Conservation (phyloP, 2,329 filamentous ascomycete species). For the Diaporthe humulicola region DNA sequence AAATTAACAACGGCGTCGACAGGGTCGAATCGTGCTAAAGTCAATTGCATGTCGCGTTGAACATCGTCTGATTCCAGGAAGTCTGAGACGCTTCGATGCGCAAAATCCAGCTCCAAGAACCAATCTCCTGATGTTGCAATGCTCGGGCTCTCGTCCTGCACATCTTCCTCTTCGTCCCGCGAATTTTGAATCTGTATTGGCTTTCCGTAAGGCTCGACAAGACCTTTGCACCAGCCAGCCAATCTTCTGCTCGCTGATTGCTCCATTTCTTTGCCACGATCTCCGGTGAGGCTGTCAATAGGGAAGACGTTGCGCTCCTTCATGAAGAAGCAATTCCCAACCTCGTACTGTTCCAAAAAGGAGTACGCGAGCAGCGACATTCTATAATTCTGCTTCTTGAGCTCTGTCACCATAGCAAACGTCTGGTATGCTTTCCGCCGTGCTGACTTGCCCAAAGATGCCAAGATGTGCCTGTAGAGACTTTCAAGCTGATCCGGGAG, state of each 20-base stretch:
- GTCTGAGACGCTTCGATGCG: conserved; percentile 2
- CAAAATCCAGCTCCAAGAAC: conserved; percentile 5
- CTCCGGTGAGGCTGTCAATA: background rate
- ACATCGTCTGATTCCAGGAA: background rate
- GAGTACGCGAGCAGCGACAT: conserved; percentile 27
- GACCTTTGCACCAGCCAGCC: conserved; percentile 24
- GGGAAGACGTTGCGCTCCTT: background rate
- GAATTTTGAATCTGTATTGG: background rate
- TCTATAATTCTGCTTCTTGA: conserved; percentile 6
- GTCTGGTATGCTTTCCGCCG: conserved; percentile 18
- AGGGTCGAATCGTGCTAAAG: background rate
- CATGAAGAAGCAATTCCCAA: background rate
- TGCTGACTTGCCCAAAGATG: background rate
- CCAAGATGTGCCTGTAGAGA: conserved; percentile 9
- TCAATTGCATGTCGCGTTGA: background rate
- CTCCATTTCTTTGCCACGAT: background rate
- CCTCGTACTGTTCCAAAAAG: conserved; percentile 10
- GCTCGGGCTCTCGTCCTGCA: no score
- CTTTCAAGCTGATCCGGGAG: conserved; percentile 17
- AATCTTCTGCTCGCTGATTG: background rate
- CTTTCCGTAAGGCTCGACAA: background rate
- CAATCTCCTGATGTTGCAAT: background rate
- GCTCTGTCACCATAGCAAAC: conserved; percentile 4
- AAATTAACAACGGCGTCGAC: background rate
- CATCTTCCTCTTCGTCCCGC: no score